Evolutionary conservation across 345 rosid species (phyloP), one percentile per base, ranked within the genome.

Genomic region (Clarkia xantiana): DNA sequence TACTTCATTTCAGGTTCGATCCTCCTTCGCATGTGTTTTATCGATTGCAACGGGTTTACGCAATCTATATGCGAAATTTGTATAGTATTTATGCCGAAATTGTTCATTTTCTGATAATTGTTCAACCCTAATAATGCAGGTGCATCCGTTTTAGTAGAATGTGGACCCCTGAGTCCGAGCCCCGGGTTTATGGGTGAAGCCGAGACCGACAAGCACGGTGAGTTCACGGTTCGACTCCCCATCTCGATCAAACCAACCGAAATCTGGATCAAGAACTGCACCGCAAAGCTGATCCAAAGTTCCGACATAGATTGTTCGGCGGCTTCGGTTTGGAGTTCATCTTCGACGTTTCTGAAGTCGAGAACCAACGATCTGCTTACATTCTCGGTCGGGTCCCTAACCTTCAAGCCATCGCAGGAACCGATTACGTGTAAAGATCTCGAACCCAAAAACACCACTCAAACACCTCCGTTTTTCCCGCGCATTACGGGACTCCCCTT

Each of bases 311-410:
- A 62, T 19, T 90, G 95, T 44, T 69, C 79, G 0, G 74, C 79
- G 48, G 79, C 85, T n/a, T 80, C 90, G 20, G 53, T 75, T 10
- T 80, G 88, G 2, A 60, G 74, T 11, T 76, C 97, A 0, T 77
- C 94, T 38, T 69, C 81, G 16, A 67, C 80, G 10, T 84, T 58
- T 40, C 66, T 85, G 14, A 85, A 69, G 71, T 65, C 80, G 2
- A 72, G 68, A 47, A 67, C 59, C 41, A 63, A 67, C 4, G 78
- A 84, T 45, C 52, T 54, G 3, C 69, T 71, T 1, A 55, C 79
- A 13, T 89, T 82, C 77, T 81, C 95, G 10, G 91, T 94, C 6
- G 97, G 97, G 2, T 68, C 74, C 63, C 83, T 85, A 59, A 68
- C 86, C 51, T 82, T 90, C 73, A 90, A 72, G 71, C 97, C 95